A percentile compares a stretch with the other conserved stretches of the same genome.
Evolutionary conservation across 352 stramenopile genomes (phyloP).

Genomic region (Phytophthora foliorum): DNA sequence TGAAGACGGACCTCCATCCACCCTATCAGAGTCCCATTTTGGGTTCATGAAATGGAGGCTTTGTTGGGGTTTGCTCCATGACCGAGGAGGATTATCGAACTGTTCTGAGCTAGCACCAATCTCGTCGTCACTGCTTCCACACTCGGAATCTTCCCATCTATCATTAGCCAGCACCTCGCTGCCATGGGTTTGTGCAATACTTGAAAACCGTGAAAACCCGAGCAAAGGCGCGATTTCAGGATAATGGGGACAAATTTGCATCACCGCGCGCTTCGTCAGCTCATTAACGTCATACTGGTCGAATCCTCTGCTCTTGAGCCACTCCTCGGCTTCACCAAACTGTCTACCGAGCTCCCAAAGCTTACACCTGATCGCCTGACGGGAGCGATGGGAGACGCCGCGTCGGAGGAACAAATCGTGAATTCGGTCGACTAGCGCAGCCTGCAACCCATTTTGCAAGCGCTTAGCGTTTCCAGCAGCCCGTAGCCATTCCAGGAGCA

Average conservation of each 20-base stretch:
- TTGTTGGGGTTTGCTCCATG: background rate
- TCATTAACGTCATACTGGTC: background rate
- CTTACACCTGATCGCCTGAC: conserved; percentile 4
- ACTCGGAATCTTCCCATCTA: background rate
- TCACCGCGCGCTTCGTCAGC: background rate
- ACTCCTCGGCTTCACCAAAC: conserved; percentile 10
- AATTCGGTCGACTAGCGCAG: conserved; percentile 2
- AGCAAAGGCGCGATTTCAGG: conserved; percentile 6
- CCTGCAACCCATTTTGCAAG: background rate
- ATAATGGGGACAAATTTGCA: conserved; percentile 19
- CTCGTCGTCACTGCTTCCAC: conserved; percentile 11
- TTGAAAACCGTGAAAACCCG: background rate
- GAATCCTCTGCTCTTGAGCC: conserved; percentile 6
- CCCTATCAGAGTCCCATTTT: conserved; percentile 23
- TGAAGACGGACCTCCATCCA: conserved; percentile 14
- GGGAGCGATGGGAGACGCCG: conserved; percentile 4
- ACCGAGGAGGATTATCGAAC: background rate
- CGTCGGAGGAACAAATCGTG: conserved; percentile 1
- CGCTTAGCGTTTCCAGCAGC: conserved; percentile 32
- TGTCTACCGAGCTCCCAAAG: background rate
- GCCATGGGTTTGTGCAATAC: background rate
- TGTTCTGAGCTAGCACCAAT: background rate
- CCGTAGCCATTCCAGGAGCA: conserved; percentile 40
- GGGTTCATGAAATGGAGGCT: background rate
- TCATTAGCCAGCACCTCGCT: background rate